Evolutionary conservation across 257 asterid genomes (phyloP).

Genomic region (Solanum etuberosum): DNA sequence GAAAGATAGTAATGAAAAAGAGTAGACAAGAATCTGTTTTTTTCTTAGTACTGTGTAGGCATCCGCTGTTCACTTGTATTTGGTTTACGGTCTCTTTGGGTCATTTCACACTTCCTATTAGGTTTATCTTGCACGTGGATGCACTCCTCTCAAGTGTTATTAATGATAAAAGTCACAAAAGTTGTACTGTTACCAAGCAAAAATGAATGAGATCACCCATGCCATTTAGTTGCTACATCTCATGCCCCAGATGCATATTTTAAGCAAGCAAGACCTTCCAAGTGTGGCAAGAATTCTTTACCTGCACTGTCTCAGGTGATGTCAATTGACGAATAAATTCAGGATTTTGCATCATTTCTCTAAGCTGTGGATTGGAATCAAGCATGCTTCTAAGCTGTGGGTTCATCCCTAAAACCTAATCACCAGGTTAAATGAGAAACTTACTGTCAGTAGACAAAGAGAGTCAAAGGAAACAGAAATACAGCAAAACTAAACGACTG

Average conservation of each 20-base stretch:
- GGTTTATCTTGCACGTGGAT: background rate
- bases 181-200: background rate
- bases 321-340: conserved; percentile 40
- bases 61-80: background rate
- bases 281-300: conserved; percentile 1
- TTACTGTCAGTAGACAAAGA: background rate
- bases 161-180: background rate
- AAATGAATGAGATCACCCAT: background rate
- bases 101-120: background rate
- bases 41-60: background rate
- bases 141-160: background rate
- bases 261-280: background rate
- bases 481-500: background rate
- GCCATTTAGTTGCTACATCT: background rate
- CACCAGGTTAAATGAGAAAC: background rate
- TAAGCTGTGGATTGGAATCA: conserved; percentile 40
- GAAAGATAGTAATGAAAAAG: background rate
- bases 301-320: conserved; percentile 48
- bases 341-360: conserved; percentile 54
- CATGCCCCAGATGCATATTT: background rate
- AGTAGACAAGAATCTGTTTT: background rate
- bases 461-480: background rate
- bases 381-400: conserved; percentile 33
- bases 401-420: conserved; percentile 33
- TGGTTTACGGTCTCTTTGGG: background rate